Evolutionary conservation across 106 monocot genomes (phyloP).

Genomic region (Apostasia shenzhenica): DNA sequence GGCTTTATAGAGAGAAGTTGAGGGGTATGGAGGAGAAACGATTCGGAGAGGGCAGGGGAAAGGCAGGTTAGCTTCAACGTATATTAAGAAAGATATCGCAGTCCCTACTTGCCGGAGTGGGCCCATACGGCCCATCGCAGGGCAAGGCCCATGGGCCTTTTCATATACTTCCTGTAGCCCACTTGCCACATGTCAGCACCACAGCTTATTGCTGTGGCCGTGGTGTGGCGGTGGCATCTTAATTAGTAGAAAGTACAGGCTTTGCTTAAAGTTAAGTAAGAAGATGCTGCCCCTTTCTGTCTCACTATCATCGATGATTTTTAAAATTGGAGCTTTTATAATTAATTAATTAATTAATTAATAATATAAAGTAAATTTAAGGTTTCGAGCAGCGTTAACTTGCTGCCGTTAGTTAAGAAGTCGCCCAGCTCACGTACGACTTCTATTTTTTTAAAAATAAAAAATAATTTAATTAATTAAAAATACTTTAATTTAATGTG

Average conservation of each 20-base stretch:
- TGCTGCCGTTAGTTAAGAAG: no score
- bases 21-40: no score
- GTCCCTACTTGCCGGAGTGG: slow-evolving; percentile 12
- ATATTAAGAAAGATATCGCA: slow-evolving; percentile 8
- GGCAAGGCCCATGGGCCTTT: not conserved
- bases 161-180: not conserved
- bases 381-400: no score
- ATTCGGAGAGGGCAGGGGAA: not conserved
- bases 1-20: slow-evolving; percentile 5
- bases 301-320: not conserved
- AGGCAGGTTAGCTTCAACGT: not conserved
- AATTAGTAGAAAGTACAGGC: not conserved
- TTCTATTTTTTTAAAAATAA: no score
- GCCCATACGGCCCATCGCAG: not conserved
- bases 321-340: no score
- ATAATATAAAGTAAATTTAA: no score
- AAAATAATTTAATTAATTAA: no score
- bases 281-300: slow-evolving; percentile 5
- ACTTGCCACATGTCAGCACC: slow-evolving; percentile 1
- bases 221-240: not conserved
- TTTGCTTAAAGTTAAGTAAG: not conserved
- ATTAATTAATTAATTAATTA: no score
- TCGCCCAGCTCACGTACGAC: no score
- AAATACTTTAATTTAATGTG: no score
- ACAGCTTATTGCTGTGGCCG: not conserved